Evolutionary conservation across 2,329 filamentous ascomycete species (phyloP).

Genomic region (Microsporum ferrugineum): DNA sequence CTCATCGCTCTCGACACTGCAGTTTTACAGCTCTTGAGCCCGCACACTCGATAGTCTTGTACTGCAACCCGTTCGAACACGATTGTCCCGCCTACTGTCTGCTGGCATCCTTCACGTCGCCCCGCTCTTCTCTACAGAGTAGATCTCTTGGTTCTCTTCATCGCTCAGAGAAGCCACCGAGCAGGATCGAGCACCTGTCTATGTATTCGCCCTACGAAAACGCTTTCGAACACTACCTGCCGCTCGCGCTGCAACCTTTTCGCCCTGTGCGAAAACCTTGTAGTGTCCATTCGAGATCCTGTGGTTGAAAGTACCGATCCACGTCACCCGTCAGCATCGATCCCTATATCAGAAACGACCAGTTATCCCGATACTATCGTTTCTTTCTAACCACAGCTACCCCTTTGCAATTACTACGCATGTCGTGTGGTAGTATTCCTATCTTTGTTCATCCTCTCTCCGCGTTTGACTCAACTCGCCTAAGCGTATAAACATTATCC

Average conservation of each 20-base stretch:
- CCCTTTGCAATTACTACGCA: constrained; percentile 34
- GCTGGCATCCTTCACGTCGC: not conserved
- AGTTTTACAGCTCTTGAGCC: not conserved
- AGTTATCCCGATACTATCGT: constrained; percentile 16
- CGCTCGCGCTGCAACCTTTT: constrained; percentile 94
- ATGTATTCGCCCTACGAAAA: constrained; percentile 97
- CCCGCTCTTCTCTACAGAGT: not conserved
- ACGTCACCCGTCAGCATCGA: constrained; percentile 18
- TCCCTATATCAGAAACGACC: constrained; percentile 13
- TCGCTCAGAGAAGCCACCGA: constrained; percentile 28
- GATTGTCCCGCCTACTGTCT: not conserved
- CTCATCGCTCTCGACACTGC: not conserved
- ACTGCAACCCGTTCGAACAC: not conserved
- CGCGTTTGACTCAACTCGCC: constrained; percentile 19
- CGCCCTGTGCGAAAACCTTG: constrained; percentile 89
- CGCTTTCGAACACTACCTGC: constrained; percentile 88
- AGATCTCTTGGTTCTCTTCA: constrained; percentile 19
- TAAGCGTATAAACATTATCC: constrained; percentile 17
- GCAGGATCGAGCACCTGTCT: constrained; percentile 51
- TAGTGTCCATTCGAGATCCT: constrained; percentile 78
- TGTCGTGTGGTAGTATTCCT: constrained; percentile 46
- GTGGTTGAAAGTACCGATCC: constrained; percentile 59
- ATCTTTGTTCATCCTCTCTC: constrained; percentile 33
- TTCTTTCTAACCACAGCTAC: constrained; percentile 5
- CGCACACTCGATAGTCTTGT: not conserved